Evolutionary conservation across 148 eudicot genomes (phyloP), one percentile per base, ranked within the genome.

Genomic region (Pouteria glomerata): DNA sequence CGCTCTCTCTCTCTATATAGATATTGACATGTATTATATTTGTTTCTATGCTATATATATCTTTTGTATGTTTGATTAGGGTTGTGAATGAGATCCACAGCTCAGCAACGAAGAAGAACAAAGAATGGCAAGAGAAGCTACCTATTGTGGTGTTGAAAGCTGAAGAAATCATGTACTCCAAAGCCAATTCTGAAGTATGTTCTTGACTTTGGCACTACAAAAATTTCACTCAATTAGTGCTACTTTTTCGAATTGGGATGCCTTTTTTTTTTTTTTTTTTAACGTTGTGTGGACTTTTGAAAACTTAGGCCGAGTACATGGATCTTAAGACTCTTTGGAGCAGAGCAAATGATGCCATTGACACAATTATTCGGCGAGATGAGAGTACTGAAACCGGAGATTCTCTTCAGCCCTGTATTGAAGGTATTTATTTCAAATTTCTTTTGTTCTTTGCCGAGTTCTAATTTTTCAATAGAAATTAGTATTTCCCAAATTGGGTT

Each of bases 121-220:
- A 84, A 76, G 96, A 92, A 76, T 92, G 96, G 96, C 97, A 89
- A 74, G 88, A 92, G 69, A 92, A 92, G 82, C 88, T 89, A 30
- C 97, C 97, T 76, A 64, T 86, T 85, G 97, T 92, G 70, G 97
- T 92, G n/a, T 73, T 92, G 42, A 92, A 81, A 84, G 93, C 91
- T 55, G 97, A 92, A 64, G 96, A 92, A 81, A 88, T 92, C 35
- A 80, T 92, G 80, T 92, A 92, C 79, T 92, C 96, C 64, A 92
- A 92, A 79, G 97, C 97, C 73, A 89, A 85, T 83, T 92, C 96
- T 69, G 89, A 92, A 96, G 89, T 92, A 70, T 56, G 5, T 62
- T 24, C 68, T 31, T 48, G n/a, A 29, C 15, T 23, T 50, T n/a
- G n/a, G n/a, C n/a, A n/a, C n/a, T n/a, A n/a, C n/a, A n/a, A n/a